Base-by-base conservation (phyloP, 352 stramenopile genomes). In the Phytopythium delawarense region DNA sequence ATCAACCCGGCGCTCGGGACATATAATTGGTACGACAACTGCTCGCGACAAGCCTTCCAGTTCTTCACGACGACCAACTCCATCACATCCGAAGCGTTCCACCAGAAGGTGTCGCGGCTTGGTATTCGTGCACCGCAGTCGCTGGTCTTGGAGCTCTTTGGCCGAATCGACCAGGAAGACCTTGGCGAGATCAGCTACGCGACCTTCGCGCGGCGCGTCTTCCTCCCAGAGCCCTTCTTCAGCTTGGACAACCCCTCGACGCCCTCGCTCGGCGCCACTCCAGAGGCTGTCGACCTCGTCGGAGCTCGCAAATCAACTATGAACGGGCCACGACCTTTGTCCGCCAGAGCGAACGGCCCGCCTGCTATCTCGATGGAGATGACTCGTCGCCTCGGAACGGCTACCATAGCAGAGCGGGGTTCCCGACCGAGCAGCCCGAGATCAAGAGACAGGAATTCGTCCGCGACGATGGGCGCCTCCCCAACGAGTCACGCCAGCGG, bases 21-120 rank as follows among this genome's bases (percentile, higher is more conserved):
- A 8, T 72, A 60, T 4, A 84, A 59, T 21, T 57, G 70, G 12
- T 82, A 90, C 53, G 79, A 88, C 20, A 86, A 90, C 55, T 86
- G 73, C 53, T 79, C 66, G 30, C 70, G 80, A 46, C 81, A 89
- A 40, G 84, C 84, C 4, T 93, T 93, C 48, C 76, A 76, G 13
- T 88, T 79, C 63, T 93, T 92, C 63, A 93, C 84, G 46, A 88
- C 79, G 15, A 89, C 76, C 16, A 91, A 89, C 61, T 76, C 72
- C 20, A 91, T 93, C 64, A 84, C 79, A 0, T 67, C 73, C 5
- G 78, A 91, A 57, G 79, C 69, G 3, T 93, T 93, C 54, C 73
- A 88, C 15, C 67, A 78, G 69, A 86, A 85, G 32, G 70, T 91
- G 25, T 67, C 74, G 23, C 81, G 88, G 30, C 65, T 93, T 12